These are phyloP conservation scores for Acacia acuminata DNA, from an alignment of 306 rosid species.

Conservation along the genomic window DNA sequence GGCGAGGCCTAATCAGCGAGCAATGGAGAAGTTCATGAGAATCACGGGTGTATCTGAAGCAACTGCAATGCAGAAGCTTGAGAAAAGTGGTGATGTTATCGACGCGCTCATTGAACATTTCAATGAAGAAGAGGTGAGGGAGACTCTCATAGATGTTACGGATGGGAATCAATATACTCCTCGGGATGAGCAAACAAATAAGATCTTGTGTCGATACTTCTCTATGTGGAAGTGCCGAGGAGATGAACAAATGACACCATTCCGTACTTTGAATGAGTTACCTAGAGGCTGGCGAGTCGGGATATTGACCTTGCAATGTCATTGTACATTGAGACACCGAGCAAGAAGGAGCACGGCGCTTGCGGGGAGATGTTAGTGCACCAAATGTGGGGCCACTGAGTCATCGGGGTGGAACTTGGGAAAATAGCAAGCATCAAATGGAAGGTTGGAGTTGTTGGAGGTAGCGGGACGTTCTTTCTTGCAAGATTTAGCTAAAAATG, in stretches of 20 bases:
- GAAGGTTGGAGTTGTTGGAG: conserved; percentile 80
- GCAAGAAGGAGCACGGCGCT: conserved; percentile 62
- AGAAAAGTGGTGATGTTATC: conserved; percentile 83
- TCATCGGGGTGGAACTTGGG: conserved; percentile 58
- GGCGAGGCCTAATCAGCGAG: conserved; percentile 76
- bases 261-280: no score
- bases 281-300: no score
- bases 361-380: conserved; percentile 45
- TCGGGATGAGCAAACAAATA: conserved; percentile 35
- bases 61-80: conserved; percentile 58
- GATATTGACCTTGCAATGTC: conserved; percentile 32
- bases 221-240: conserved; percentile 27
- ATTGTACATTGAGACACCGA: conserved; percentile 73
- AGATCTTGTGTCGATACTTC: conserved; percentile 41
- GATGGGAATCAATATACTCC: conserved; percentile 57
- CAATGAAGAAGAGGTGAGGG: conserved; percentile 57
- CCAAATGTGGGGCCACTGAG: conserved; percentile 44
- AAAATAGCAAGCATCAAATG: conserved; percentile 49
- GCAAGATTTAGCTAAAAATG: conserved; percentile 53
- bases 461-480: conserved; percentile 59
- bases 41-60: conserved; percentile 71
- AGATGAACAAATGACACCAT: no score
- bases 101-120: conserved; percentile 84
- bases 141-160: conserved; percentile 82
- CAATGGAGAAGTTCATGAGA: conserved; percentile 72